Base-by-base conservation (phyloP, 257 asterid genomes). In the Thymus mandschuricus region DNA sequence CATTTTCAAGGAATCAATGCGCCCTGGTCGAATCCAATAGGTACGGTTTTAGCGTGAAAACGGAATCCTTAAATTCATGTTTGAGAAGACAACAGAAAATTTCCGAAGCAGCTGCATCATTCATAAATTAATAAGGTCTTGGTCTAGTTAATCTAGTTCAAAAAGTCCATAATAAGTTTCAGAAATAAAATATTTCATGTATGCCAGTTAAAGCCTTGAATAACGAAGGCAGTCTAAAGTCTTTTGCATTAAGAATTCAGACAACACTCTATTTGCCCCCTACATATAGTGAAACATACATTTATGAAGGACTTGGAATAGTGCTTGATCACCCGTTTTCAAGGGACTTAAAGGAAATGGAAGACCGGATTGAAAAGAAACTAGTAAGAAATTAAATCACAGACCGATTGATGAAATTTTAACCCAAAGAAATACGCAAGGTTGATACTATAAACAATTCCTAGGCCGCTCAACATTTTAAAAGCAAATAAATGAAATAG, bases 31-130 rank as follows among this genome's bases (percentile, higher is more conserved):
- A 35, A 35, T 10, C 49, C 46, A 38, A 51, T 10, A 11, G 7
- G 33, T 27, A 8, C 38, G 3, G 2, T 10, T 61, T 15, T n/a
- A 48, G 44, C 52, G 21, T 52, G 33, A 31, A 33, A 33, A 43
- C 0, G 28, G 38, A 12, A 55, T 43, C 1, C 30, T 21, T 51
- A 55, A 21, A 49, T 51, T 40, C 13, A 31, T 67, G 27, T 55
- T 2, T 12, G 8, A 15, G 75, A 59, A 44, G 34, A 31, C 38
- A 64, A 69, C 8, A 33, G 52, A n/a, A 6, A 31, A 33, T 45
- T 21, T 29, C 40, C 35, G 63, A 63, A 64, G 60, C 71, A 72
- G 43, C 15, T 50, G 56, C 38, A 63, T 40, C 41, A 28, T 31
- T 66, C 50, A 27, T 21, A 61, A 21, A 49, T 15, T 27, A 59